These are phyloP conservation scores for Acacia concinna DNA, from an alignment of 331 rosid genomes.

Conservation along the genomic window DNA sequence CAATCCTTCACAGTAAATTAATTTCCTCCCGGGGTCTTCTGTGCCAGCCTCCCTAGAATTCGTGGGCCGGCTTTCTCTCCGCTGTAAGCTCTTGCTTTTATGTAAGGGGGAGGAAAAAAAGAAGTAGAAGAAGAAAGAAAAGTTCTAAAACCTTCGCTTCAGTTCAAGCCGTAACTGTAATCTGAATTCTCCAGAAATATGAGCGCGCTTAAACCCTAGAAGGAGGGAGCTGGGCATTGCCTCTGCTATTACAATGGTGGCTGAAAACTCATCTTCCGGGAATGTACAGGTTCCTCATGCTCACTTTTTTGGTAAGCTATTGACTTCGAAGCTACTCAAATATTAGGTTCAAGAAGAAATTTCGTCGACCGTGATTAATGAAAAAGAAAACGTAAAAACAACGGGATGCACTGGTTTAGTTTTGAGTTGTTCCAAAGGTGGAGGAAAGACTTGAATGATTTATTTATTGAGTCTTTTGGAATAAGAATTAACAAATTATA, in stretches of 20 bases:
- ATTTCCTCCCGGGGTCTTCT: too few species aligned
- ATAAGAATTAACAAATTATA: not conserved
- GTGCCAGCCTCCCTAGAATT: too few species aligned
- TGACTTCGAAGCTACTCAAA: not conserved
- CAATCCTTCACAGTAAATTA: too few species aligned
- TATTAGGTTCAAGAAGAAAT: not conserved
- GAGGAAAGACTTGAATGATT: not conserved
- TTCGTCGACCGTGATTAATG: not conserved
- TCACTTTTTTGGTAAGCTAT: conserved; percentile 63
- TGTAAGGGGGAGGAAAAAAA: too few species aligned
- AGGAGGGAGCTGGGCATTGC: not conserved
- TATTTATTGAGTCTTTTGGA: not conserved
- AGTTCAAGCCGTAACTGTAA: not conserved
- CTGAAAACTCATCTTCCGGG: conserved; percentile 39
- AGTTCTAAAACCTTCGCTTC: not conserved
- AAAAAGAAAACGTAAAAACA: not conserved
- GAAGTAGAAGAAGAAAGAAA: too few species aligned
- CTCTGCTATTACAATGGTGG: conserved; percentile 49
- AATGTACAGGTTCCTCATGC: conserved; percentile 24
- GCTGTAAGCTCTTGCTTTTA: not conserved
- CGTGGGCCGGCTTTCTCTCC: not conserved
- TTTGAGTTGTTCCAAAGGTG: not conserved
- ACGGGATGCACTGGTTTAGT: not conserved
- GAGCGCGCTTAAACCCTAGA: conserved; percentile 39
- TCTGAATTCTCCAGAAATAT: not conserved